phyloP scores from a whole-genome alignment of 768 basidiomycete species.

The Kwoniella dendrophila region DNA sequence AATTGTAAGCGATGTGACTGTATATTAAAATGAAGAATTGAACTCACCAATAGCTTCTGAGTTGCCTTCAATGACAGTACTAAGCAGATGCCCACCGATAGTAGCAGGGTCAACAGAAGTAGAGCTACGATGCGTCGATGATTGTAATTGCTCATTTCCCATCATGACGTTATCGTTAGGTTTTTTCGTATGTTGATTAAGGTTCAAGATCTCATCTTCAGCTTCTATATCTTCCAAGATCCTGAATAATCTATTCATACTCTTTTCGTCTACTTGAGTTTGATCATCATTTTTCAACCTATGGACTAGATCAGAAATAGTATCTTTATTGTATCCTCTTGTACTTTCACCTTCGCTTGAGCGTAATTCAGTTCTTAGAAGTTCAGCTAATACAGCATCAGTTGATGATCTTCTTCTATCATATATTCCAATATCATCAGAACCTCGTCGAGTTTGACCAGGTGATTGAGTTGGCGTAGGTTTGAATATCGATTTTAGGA shows the following conservation, averaged over 20 bases:
- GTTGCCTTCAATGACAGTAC: conserved; percentile 2
- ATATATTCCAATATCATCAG: neutral
- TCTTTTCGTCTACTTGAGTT: neutral
- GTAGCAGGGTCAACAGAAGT: neutral
- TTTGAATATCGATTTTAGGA: conserved; percentile 36
- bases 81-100: neutral
- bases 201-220: neutral
- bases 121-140: no score
- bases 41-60: conserved; percentile 14
- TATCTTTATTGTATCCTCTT: conserved; percentile 1
- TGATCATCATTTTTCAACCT: neutral
- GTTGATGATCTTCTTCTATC: neutral
- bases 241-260: conserved; percentile 2
- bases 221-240: conserved; percentile 8
- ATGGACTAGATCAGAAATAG: neutral
- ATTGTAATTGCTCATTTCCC: no score
- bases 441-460: conserved; percentile 1
- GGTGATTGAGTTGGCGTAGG: conserved; percentile 13
- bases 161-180: no score
- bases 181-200: neutral
- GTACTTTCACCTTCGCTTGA: neutral
- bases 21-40: no score
- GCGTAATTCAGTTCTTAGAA: neutral
- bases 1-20: no score
- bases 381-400: neutral